These are phyloP conservation scores for Leccinum olivaceopallidum DNA, from an alignment of 768 basidiomycete genomes.

Conservation along the genomic window DNA sequence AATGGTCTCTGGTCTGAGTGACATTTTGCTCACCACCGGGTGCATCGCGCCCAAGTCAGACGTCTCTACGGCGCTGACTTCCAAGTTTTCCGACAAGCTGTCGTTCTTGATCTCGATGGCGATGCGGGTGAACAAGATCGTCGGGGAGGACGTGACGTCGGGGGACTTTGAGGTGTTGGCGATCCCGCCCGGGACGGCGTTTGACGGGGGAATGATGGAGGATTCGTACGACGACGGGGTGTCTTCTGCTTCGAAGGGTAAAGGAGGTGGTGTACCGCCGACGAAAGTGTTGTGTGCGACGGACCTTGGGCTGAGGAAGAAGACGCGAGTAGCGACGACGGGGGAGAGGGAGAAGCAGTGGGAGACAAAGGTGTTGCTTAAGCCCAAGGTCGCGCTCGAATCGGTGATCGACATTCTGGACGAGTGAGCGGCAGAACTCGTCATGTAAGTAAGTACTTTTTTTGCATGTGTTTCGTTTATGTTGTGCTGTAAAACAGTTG, in stretches of 20 bases:
- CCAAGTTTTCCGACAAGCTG: constrained; percentile 46
- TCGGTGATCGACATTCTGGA: constrained; percentile 37
- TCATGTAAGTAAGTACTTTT: neutral
- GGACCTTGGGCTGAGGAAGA: constrained; percentile 38
- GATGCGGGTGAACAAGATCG: constrained; percentile 45
- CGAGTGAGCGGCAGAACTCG: constrained; percentile 19
- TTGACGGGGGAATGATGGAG: constrained; percentile 31
- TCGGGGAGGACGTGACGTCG: constrained; percentile 32
- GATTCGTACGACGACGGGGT: constrained; percentile 34
- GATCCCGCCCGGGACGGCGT: constrained; percentile 24
- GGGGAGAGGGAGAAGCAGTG: constrained; percentile 31
- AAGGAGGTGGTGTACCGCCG: neutral
- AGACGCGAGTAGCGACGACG: constrained; percentile 24
- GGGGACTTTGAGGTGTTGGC: constrained; percentile 35
- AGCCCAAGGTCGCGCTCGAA: constrained; percentile 41
- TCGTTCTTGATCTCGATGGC: constrained; percentile 44
- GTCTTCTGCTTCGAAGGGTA: constrained; percentile 5
- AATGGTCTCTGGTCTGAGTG: constrained; percentile 27
- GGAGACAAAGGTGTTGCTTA: constrained; percentile 37
- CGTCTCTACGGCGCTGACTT: constrained; percentile 40
- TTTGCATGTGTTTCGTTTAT: neutral
- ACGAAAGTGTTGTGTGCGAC: constrained; percentile 37
- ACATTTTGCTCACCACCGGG: constrained; percentile 32
- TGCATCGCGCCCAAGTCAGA: constrained; percentile 23
- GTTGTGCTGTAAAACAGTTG: neutral